phyloP scores from a whole-genome alignment of 139 green algal genomes.

The Asterochloris erici region DNA sequence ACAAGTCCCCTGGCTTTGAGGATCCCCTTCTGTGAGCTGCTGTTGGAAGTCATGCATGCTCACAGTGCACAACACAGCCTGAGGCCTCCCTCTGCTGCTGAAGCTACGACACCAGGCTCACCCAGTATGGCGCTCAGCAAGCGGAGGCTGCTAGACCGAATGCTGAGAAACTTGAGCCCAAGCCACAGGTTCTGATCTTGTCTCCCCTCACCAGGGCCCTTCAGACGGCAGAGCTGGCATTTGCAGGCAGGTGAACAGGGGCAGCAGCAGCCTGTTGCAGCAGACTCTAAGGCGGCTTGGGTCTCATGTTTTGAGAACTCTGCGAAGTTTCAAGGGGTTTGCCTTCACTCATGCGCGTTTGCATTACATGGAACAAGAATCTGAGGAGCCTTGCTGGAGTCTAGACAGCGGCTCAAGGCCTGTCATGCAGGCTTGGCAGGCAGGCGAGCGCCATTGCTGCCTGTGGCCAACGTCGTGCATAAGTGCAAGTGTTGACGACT shows the following conservation, averaged over 20 bases:
- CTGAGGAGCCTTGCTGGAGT: too few relatives aligned
- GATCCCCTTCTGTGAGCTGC: conserved; percentile 34
- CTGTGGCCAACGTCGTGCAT: too few relatives aligned
- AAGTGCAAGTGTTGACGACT: background rate
- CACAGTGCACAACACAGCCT: background rate
- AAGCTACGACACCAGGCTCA: conserved; percentile 54
- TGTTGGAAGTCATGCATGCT: background rate
- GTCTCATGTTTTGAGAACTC: too few relatives aligned
- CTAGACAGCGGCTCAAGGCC: too few relatives aligned
- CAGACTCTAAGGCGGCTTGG: too few relatives aligned
- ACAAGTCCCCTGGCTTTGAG: conserved; percentile 18
- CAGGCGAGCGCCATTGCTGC: too few relatives aligned
- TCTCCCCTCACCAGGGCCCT: conserved; percentile 58
- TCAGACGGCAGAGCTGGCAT: conserved; percentile 57
- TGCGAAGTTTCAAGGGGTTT: too few relatives aligned
- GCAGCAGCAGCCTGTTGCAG: too few relatives aligned
- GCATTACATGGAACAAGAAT: too few relatives aligned
- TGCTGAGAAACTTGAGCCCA: background rate
- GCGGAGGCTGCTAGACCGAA: background rate
- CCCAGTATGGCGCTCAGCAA: conserved; percentile 8
- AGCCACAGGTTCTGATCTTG: conserved; percentile 41
- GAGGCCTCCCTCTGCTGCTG: background rate
- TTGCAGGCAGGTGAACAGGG: conserved; percentile 10
- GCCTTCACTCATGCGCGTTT: too few relatives aligned
- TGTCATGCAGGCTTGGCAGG: too few relatives aligned